Evolutionary conservation across 176 grass and related monocot species (phyloP).

Genomic region (Cenchrus americanus): DNA sequence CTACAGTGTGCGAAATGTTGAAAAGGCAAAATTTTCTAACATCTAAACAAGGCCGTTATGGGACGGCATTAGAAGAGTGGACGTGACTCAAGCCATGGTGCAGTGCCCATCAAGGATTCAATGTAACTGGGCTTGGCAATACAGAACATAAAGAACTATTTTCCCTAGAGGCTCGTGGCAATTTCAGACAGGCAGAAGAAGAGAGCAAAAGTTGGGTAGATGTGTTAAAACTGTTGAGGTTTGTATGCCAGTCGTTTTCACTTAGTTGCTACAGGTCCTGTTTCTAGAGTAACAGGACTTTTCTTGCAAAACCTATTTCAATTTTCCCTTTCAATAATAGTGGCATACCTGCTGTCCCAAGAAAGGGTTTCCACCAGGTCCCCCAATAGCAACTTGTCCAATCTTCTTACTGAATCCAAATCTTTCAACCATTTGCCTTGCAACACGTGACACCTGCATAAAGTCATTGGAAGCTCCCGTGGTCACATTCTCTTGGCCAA

Average conservation of each 20-base stretch:
- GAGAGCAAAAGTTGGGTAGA: neutral
- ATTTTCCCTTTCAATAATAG: neutral
- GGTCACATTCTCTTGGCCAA: slow-evolving; percentile 90
- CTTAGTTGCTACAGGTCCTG: neutral
- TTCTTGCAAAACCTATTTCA: neutral
- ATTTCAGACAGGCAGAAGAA: neutral
- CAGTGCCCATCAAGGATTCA: neutral
- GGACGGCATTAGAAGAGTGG: neutral
- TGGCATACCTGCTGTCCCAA: slow-evolving; percentile 90
- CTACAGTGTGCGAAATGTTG: too few relatives aligned
- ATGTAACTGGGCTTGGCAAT: neutral
- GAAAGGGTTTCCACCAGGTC: slow-evolving; percentile 95
- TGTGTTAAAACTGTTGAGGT: neutral
- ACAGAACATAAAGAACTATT: slow-evolving; percentile 6
- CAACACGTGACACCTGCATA: slow-evolving; percentile 95
- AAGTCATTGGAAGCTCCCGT: slow-evolving; percentile 97
- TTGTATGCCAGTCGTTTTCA: slow-evolving; percentile 4
- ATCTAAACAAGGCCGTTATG: too few relatives aligned
- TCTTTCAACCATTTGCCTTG: slow-evolving; percentile 98
- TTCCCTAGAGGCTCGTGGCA: neutral
- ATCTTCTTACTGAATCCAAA: slow-evolving; percentile 99
- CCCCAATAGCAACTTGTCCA: slow-evolving; percentile 87
- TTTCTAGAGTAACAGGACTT: neutral
- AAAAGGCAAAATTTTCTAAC: too few relatives aligned
- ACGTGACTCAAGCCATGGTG: neutral